Evolutionary conservation across 1,284 basidiomycete species (phyloP).

Genomic region (Erythrobasidium hasegawianum): DNA sequence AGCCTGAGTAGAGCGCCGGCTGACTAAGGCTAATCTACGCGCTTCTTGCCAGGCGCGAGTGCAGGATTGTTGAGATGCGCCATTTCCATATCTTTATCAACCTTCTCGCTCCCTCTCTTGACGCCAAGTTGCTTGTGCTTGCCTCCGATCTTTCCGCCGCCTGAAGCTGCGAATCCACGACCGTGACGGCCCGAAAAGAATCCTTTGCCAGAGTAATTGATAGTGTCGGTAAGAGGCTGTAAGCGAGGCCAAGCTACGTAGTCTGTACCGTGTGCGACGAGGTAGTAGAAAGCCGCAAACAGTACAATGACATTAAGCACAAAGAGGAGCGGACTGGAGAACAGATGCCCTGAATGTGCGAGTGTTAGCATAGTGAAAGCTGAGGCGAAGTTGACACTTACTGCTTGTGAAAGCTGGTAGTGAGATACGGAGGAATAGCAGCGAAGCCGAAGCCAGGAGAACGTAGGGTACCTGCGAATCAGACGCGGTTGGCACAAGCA

Average conservation of each 20-base stretch:
- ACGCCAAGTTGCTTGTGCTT: conserved; percentile 49
- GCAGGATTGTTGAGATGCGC: conserved; percentile 28
- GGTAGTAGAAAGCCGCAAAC: conserved; percentile 61
- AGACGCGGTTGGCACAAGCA: too few species aligned
- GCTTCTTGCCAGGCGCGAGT: conserved; percentile 46
- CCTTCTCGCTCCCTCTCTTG: conserved; percentile 48
- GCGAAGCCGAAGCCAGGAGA: conserved; percentile 73
- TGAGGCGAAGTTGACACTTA: too few species aligned
- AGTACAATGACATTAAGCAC: conserved; percentile 63
- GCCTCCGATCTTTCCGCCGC: conserved; percentile 40
- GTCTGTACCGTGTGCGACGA: conserved; percentile 71
- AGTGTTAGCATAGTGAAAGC: too few species aligned
- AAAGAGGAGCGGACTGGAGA: conserved; percentile 56
- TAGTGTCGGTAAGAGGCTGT: conserved; percentile 73
- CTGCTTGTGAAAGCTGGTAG: conserved; percentile 72
- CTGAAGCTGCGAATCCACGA: conserved; percentile 59
- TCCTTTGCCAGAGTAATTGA: conserved; percentile 82
- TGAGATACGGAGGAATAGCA: conserved; percentile 78
- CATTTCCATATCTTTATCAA: conserved; percentile 38
- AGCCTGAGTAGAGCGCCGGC: too few species aligned
- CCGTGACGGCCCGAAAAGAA: conserved; percentile 73
- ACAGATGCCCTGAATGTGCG: conserved; percentile 39
- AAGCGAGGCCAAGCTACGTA: conserved; percentile 95
- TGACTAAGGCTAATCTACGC: conserved; percentile 15
- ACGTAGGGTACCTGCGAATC: conserved; percentile 90